Conservation (phyloP, 352 stramenopile genomes). For the Pythium rishiriense region DNA sequence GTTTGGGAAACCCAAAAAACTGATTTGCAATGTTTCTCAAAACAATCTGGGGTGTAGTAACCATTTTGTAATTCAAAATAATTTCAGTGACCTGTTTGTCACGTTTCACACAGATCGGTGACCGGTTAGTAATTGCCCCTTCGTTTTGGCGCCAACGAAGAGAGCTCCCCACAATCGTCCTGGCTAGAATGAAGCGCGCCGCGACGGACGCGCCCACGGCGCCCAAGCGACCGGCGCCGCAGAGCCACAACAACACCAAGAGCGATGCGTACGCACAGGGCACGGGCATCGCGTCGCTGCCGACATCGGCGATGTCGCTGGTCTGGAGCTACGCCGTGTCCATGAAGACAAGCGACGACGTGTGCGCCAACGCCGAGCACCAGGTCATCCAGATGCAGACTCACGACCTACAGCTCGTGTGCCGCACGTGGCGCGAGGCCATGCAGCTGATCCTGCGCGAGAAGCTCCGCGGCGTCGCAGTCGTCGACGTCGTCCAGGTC, state of each 20-base stretch:
- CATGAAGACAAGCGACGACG: constrained; percentile 13
- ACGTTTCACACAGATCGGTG: too few relatives aligned
- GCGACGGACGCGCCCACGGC: neutral
- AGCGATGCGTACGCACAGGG: neutral
- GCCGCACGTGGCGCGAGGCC: constrained; percentile 13
- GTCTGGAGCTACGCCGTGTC: constrained; percentile 24
- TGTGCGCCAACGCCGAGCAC: constrained; percentile 20
- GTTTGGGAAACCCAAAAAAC: too few relatives aligned
- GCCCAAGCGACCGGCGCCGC: neutral
- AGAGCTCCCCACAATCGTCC: too few relatives aligned
- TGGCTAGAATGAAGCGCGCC: constrained; percentile 25
- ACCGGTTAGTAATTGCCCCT: too few relatives aligned
- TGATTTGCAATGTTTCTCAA: too few relatives aligned
- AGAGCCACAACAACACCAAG: neutral
- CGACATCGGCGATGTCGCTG: constrained; percentile 7
- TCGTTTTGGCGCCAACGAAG: neutral
- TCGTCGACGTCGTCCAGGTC: constrained; percentile 11
- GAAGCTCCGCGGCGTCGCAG: constrained; percentile 10
- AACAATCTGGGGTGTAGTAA: too few relatives aligned
- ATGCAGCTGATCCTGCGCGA: constrained; percentile 17
- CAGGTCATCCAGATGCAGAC: constrained; percentile 9
- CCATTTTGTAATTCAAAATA: too few relatives aligned
- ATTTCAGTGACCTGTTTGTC: too few relatives aligned
- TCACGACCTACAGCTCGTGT: constrained; percentile 24
- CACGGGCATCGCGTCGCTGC: constrained; percentile 13